Evolutionary conservation across 2,329 filamentous ascomycete species (phyloP), one percentile per base, ranked within the genome.

Genomic region (Beauveria pseudobassiana): DNA sequence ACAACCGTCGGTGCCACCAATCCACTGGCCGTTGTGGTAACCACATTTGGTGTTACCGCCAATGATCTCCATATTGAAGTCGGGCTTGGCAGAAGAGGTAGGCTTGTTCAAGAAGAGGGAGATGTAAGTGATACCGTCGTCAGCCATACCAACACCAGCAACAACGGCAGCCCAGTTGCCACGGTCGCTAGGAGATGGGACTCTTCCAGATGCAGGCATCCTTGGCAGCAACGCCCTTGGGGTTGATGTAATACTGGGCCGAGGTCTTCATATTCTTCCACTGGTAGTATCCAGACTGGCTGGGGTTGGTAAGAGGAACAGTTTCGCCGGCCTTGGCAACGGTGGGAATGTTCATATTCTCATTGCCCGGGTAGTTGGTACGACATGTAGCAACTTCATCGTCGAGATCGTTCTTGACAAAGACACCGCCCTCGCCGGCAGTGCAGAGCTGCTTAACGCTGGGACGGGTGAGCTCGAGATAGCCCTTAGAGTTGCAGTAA

Each of bases 221-320:
- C 66, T 85, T 73, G 63, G 86, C 77, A 20, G 76, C 69, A 59
- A 89, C 79, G 64, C 91, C 92, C 68, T 85, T 82, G 69, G 89
- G 89, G 84, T 98, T 98, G 77, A 98, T 84, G 74, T 99, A 99
- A 83, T 96, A 98, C 78, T 98, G 95, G 50, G 93, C 93, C 53
- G 91, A 93, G 58, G 95, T 98, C 56, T 78, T 69, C 74, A 83
- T 82, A 68, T 84, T 84, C 70, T 90, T 68, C 90, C 91, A 96
- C 64, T 80, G 76, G 80, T 92, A 98, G 80, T 93, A 96, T 56
- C 78, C 80, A 54, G 74, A 72, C 63, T 87, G 85, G 66, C 88
- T 77, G 52, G 93, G 89, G 80, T 91, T 93, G 72, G 90, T 91
- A 66, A 99, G 77, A 42, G 80, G 76, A 64, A 85, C 77, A 28